These are phyloP conservation scores for Neoboletus subvelutipes DNA, from an alignment of 768 basidiomycete species.

Conservation along the genomic window DNA sequence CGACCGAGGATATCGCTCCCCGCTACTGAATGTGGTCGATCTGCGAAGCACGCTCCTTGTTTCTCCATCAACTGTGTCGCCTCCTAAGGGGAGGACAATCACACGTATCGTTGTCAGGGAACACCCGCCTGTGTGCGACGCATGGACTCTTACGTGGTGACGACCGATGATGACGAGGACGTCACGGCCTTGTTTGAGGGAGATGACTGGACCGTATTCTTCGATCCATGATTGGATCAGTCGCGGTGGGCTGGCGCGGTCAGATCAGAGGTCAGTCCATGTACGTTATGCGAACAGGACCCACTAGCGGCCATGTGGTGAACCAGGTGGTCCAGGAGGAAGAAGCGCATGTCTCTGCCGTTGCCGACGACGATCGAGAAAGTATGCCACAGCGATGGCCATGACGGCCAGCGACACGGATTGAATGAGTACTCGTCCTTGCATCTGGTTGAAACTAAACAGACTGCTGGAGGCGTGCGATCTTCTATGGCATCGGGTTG, in stretches of 20 bases:
- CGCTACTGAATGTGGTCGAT: conserved; percentile 51
- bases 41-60: conserved; percentile 50
- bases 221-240: conserved; percentile 26
- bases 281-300: not conserved
- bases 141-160: conserved; percentile 13
- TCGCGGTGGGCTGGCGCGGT: conserved; percentile 13
- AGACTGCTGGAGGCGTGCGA: not conserved
- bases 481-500: not conserved
- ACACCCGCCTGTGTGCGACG: not conserved
- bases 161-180: conserved; percentile 28
- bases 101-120: not conserved
- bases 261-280: not conserved
- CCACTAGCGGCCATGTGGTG: conserved; percentile 22
- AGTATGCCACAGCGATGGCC: not conserved
- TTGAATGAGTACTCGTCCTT: not conserved
- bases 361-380: conserved; percentile 4
- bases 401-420: not conserved
- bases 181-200: conserved; percentile 23
- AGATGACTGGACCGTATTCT: conserved; percentile 27
- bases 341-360: conserved; percentile 12
- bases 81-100: conserved; percentile 12
- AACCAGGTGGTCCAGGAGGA: conserved; percentile 22
- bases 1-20: conserved; percentile 58
- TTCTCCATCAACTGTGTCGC: conserved; percentile 62
- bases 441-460: not conserved